These are phyloP conservation scores for Hemileccinum impolitum DNA, from an alignment of 768 basidiomycete species.

Conservation along the genomic window DNA sequence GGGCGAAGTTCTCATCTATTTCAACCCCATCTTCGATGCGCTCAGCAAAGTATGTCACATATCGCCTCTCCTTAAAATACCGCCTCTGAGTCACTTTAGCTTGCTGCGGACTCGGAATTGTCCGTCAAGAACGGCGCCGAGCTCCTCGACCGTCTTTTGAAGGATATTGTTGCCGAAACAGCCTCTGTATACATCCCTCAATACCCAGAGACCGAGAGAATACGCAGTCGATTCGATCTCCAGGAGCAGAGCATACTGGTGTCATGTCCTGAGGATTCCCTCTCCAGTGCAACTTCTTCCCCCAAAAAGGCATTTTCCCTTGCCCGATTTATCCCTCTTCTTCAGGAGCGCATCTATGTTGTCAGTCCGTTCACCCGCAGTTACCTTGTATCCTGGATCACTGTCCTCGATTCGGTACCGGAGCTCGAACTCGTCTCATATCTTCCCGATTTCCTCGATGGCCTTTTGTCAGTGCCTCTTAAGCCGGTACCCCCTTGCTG, in stretches of 20 bases:
- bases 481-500: conserved; percentile 1
- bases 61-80: conserved; percentile 1
- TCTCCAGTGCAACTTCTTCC: conserved; percentile 24
- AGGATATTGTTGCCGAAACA: conserved; percentile 96
- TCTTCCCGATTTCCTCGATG: conserved; percentile 93
- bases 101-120: conserved; percentile 90
- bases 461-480: conserved; percentile 65
- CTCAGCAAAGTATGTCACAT: conserved; percentile 77
- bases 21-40: conserved; percentile 97
- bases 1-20: conserved; percentile 93
- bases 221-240: conserved; percentile 43
- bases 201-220: conserved; percentile 74
- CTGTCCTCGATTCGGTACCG: conserved; percentile 91
- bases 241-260: conserved; percentile 59
- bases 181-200: conserved; percentile 93
- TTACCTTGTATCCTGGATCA: conserved; percentile 97
- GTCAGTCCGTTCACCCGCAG: conserved; percentile 93
- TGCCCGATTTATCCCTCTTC: conserved; percentile 89
- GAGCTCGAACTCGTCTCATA: conserved; percentile 94
- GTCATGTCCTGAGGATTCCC: conserved; percentile 51
- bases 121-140: conserved; percentile 99
- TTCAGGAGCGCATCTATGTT: conserved; percentile 92
- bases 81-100: conserved; percentile 44
- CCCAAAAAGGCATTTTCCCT: conserved; percentile 86
- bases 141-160: conserved; percentile 91